Base-by-base conservation (phyloP, 805 yeast genomes). In the Nakazawaea wickerhamii region DNA sequence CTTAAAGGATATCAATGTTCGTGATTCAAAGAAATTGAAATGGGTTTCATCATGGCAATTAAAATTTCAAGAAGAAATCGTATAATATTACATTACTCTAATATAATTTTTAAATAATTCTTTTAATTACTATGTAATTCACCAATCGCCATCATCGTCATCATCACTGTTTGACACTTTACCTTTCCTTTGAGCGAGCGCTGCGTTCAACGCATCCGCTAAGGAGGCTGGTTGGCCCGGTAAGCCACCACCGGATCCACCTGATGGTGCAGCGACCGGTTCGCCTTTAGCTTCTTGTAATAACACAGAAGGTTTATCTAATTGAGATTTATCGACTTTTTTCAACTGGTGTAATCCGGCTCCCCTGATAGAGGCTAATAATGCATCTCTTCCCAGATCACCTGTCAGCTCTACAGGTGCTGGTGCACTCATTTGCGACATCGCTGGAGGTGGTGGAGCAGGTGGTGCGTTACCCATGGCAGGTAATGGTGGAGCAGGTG, bases 151-250 rank as follows among this genome's bases (percentile, higher is more conserved):
- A 18, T 75, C 82, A 49, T 84, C 93, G 51, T 85, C 95, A 46
- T 84, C 93, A 49, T 88, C 95, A 50, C 88, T 80, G 15, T 71
- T 77, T 1, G 85, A 73, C 6, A 91, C 95, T 59, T 87, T 88
- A 17, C 75, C 78, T 63, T 91, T 91, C 55, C 97, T 75, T 44
- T 78, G 76, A 53, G 73, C 84, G 50, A 91, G 71, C 3, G 97
- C 98, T 14, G 85, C 85, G 8, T 95, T 88, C 40, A 89, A 65
- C 0, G 96, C 96, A 60, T 86, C 95, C 1, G 95, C 96, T 45
- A 89, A 64, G 11, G 77, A 70, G 2, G 79, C 84, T 1, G 84
- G 77, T 36, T 73, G 78, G 3, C 75, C 80, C 7, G 75, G 72
- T n/a, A 64, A 60, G 3, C 70, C 68, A 2, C 69, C 60, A 10